Base-by-base conservation (phyloP, 1,284 basidiomycete genomes). In the Mycosarcoma mackinlayi region DNA sequence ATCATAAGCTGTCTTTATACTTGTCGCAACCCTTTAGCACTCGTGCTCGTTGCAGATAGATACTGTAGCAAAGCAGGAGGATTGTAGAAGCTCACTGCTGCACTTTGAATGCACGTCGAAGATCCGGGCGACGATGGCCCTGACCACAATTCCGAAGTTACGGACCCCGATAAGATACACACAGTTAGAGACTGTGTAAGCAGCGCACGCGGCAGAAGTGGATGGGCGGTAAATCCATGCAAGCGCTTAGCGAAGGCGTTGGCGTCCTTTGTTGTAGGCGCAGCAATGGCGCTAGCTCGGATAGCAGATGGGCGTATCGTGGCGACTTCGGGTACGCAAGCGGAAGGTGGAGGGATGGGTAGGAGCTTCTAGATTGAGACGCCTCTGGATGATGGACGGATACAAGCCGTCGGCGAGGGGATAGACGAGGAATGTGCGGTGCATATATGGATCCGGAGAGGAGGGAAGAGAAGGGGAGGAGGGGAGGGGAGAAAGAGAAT, bases 241-340 rank as follows among this genome's bases (percentile, higher is more conserved):
- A n/a, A n/a, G 21, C 28, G 27, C 30, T 51, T 18, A 41, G 39
- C 49, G 49, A 51, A 34, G 49, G 49, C 49, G 49, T 51, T 42
- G 38, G 42, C 28, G 49, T 51, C 30, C 23, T 35, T 8, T 34
- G 28, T 14, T 4, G 19, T 21, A 30, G 40, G 38, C 27, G 33
- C 34, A 53, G 42, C 42, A 40, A 46, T 31, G 61, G 54, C 50
- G 46, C 46, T 23, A 16, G 14, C 51, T 60, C 56, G 56, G 51
- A 35, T 66, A 18, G 4, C n/a, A 37, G 33, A 30, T 28, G 31
- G 56, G 51, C 56, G 52, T 34, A 38, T 14, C 19, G 51, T 50
- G 38, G 50, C 56, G 46, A 54, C 4, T 34, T 66, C 46, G 56
- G 41, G 6, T 59, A 27, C 21, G 23, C 30, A 49, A 25, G 40